Evolutionary conservation across 1,139 yeast genomes (phyloP), one percentile per base, ranked within the genome.

Genomic region (Hanseniaspora uvarum): DNA sequence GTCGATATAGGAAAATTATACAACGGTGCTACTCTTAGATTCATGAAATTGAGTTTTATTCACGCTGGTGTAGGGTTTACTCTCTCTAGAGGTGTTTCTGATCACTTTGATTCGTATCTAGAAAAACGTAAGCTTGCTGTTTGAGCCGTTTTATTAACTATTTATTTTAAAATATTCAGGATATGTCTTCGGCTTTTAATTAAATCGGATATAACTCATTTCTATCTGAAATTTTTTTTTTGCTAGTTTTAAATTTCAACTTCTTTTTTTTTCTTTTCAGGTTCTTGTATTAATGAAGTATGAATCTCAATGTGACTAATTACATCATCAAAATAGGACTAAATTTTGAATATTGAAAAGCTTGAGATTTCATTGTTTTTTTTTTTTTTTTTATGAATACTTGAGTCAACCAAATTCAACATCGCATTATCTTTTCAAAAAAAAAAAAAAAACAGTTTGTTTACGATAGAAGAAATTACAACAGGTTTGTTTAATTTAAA

Each of bases 1-100:
- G 94, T 86, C 59, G 89, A 94, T 0, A 63, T 76, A 21, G 63
- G 67, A 46, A 73, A 79, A n/a, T 72, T 88, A 56, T 89, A 89
- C 81, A 75, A 79, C 55, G 97, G 97, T 26, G 73, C 87, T 63
- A 62, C 83, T 8, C 96, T 96, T 8, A 71, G 97, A 59, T 77
- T 86, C 55, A 68, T 86, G 48, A 86, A 87, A 64, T 83, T 87
- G 2, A 78, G 88, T 57, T 23, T 54, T n/a, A 75, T 85, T n/a
- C 81, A 86, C 3, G 94, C 96, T 18, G 86, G 89, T 4, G 75
- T 87, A 26, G 81, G 94, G 2, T 82, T 88, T 56, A 72, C 80
- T 18, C 76, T 85, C 24, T 86, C 86, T 64, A 47, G 23, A 12
- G 46, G 45, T 21, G 16, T 44, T 7, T 33, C 16, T 6, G 33